Conservation (phyloP, 2,329 filamentous ascomycete genomes). For the Paecilomyces dactylethromorphus region DNA sequence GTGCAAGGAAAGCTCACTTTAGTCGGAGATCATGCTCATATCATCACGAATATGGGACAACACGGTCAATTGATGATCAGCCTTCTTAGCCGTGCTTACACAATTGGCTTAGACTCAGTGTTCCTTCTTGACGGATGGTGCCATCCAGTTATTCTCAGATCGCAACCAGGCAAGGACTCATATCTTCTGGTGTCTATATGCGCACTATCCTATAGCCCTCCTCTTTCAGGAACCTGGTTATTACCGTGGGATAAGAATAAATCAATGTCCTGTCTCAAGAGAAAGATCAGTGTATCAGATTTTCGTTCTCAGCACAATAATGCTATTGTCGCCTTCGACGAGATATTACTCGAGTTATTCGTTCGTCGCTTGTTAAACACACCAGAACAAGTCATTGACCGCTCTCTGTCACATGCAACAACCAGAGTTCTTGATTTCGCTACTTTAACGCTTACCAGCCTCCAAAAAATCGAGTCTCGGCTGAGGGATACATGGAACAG, state of each 20-base stretch:
- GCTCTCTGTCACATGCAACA: background rate
- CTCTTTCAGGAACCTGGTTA: background rate
- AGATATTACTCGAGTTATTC: background rate
- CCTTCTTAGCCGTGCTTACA: background rate
- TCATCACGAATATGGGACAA: background rate
- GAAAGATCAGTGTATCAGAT: background rate
- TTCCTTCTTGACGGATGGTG: background rate
- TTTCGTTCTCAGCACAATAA: background rate
- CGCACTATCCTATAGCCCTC: background rate
- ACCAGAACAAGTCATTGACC: background rate
- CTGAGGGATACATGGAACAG: background rate
- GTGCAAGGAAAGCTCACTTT: background rate
- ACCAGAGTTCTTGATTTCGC: background rate
- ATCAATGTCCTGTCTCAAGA: too few relatives aligned
- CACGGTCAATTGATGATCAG: background rate
- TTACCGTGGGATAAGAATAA: background rate
- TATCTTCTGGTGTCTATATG: background rate
- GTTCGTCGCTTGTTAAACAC: background rate
- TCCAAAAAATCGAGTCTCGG: background rate
- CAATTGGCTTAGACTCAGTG: background rate
- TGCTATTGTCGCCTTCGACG: background rate
- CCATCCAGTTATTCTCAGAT: background rate
- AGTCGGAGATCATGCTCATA: background rate
- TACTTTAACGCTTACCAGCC: background rate
- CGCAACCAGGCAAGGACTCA: background rate